These are phyloP conservation scores for Pythium periplocum DNA, from an alignment of 352 stramenopile genomes.

Conservation along the genomic window DNA sequence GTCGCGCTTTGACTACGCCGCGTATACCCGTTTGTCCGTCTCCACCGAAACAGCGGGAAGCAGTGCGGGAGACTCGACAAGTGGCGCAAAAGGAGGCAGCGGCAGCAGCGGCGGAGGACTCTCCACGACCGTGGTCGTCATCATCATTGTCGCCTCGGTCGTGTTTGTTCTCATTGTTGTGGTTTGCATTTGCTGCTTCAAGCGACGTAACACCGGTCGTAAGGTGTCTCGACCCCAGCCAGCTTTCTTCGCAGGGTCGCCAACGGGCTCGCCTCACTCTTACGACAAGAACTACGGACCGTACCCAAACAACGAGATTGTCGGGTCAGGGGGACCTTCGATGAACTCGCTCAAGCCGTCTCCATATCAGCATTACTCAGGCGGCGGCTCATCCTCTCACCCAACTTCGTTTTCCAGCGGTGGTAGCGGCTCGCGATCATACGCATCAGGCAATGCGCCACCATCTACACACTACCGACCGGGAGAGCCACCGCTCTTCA, in stretches of 20 bases:
- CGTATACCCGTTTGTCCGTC: slow-evolving; percentile 20
- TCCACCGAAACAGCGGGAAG: no score
- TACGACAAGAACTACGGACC: not conserved
- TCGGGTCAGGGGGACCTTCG: no score
- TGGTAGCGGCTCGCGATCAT: no score
- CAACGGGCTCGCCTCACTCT: not conserved
- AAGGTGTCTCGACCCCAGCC: no score
- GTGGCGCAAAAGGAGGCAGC: not conserved
- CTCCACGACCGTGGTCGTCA: slow-evolving; percentile 10
- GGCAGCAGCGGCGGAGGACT: slow-evolving; percentile 3
- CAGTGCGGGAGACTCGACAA: no score
- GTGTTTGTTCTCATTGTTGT: slow-evolving; percentile 6
- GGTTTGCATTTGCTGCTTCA: not conserved
- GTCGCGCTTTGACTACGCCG: slow-evolving; percentile 24
- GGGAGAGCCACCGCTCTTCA: slow-evolving; percentile 18
- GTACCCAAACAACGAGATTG: slow-evolving; percentile 2
- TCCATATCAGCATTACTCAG: no score
- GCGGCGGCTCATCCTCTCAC: no score
- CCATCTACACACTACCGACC: not conserved
- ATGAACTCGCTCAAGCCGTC: no score
- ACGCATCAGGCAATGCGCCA: no score
- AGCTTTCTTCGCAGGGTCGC: no score
- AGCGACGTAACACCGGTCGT: not conserved
- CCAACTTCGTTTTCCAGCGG: no score
- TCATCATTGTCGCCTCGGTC: slow-evolving; percentile 10